Evolutionary conservation across 2,329 filamentous ascomycete genomes (phyloP).

Genomic region (Zymoseptoria crescenta): DNA sequence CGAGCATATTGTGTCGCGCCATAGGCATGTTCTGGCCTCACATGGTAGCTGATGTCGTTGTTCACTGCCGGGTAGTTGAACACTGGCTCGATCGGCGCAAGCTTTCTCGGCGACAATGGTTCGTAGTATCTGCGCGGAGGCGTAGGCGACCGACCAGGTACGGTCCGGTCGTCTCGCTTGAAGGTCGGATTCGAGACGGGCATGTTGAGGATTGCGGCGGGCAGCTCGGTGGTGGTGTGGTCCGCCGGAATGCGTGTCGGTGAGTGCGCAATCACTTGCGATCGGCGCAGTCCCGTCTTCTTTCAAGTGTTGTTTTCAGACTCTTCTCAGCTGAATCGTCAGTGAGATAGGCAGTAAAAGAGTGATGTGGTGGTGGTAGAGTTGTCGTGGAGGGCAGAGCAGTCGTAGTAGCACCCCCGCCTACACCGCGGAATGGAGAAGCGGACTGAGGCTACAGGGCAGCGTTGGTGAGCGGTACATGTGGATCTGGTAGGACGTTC

Average conservation of each 20-base stretch:
- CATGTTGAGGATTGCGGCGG: constrained; percentile 8
- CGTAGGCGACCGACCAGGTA: constrained; percentile 24
- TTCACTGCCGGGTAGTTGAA: constrained; percentile 29
- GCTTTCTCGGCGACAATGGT: constrained; percentile 28
- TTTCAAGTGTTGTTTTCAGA: background rate
- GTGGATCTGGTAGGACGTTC: background rate
- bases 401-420: background rate
- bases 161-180: constrained; percentile 18
- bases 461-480: background rate
- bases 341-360: background rate
- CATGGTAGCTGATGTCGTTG: constrained; percentile 18
- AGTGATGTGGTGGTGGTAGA: background rate
- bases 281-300: background rate
- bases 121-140: constrained; percentile 29
- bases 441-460: background rate
- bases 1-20: constrained; percentile 14
- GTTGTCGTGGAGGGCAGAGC: background rate
- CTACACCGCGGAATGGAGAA: background rate
- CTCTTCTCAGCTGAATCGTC: background rate
- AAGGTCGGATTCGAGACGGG: constrained; percentile 22
- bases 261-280: background rate
- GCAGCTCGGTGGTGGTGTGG: constrained; percentile 1
- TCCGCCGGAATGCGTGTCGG: background rate
- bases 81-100: constrained; percentile 25
- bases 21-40: constrained; percentile 14